Evolutionary conservation across 192 early-diverging fungal genomes (phyloP), one percentile per base, ranked within the genome.

Genomic region (Chytriomyces confervae): DNA sequence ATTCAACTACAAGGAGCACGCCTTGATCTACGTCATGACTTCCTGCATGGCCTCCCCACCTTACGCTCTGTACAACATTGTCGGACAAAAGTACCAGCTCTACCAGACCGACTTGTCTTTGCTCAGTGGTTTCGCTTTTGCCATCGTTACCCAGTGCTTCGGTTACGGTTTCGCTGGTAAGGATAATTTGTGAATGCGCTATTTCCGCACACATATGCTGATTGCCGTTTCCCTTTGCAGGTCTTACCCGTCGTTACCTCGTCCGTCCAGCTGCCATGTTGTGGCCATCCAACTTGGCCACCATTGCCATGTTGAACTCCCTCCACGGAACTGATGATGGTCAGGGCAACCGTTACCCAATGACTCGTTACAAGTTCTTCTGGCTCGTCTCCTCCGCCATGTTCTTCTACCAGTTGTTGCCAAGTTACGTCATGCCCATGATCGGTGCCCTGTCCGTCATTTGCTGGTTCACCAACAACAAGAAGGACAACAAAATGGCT

Each of bases 231-330:
- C 36, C 36, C 36, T 74, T 78, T 27, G 5, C 77, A 23, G 94
- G 91, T 72, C 82, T 91, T 36, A 86, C 84, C 69, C 89, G 94
- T 47, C 86, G 89, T 27, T 94, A 90, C 81, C 87, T 97, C 23
- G 94, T 97, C 4, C 89, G 91, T 47, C 94, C 94, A n/a, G 84
- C 92, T 4, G 84, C 90, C 7, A 96, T 97, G 94, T 85, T 94
- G 57, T 98, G 94, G 94, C 95, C 95, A 9, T 68, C 83, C 5
- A 92, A 88, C 65, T 85, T 98, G 47, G 84, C 93, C 63, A 91
- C 88, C 51, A 90, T 93, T 49, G 90, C 92, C n/a, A 83, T 95
- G 36, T 95, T 94, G 82, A 89, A 91, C 23, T 90, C 92, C 3
- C 86, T 95, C 51, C 93, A 96, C 77, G 88, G 91, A 64, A 24